Evolutionary conservation across 495 filamentous ascomycete genomes (phyloP).

Genomic region (Pseudevernia furfuracea): DNA sequence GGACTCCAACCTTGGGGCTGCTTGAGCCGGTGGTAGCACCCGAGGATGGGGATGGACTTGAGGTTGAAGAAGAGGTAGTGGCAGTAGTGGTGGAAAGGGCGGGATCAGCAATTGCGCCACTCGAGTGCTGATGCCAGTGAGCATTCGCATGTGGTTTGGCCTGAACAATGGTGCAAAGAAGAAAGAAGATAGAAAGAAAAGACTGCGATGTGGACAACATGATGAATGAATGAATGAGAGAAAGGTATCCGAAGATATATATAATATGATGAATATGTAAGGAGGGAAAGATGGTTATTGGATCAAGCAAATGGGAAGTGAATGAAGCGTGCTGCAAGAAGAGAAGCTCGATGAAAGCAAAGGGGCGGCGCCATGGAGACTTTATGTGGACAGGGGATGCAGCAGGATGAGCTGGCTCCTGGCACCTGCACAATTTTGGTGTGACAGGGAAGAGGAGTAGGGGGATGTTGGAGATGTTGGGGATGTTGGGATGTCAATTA

Average conservation of each 20-base stretch:
- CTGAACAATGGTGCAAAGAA: neutral
- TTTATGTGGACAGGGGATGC: neutral
- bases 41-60: neutral
- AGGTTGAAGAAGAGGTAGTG: too few relatives aligned
- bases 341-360: neutral
- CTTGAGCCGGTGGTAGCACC: neutral
- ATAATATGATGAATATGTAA: neutral
- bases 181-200: neutral
- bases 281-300: neutral
- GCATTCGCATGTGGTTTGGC: neutral
- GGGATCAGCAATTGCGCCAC: neutral
- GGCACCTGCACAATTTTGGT: neutral
- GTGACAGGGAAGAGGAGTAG: neutral
- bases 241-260: neutral
- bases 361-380: neutral
- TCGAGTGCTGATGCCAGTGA: neutral
- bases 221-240: neutral
- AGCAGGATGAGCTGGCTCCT: neutral
- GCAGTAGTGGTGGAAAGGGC: too few relatives aligned
- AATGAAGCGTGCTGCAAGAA: neutral
- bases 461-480: neutral
- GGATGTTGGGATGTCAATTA: too few relatives aligned
- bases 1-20: neutral
- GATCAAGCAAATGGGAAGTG: neutral
- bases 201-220: neutral